Evolutionary conservation across 169 alveolate species (phyloP).

Genomic region (Cryptosporidium bovis): DNA sequence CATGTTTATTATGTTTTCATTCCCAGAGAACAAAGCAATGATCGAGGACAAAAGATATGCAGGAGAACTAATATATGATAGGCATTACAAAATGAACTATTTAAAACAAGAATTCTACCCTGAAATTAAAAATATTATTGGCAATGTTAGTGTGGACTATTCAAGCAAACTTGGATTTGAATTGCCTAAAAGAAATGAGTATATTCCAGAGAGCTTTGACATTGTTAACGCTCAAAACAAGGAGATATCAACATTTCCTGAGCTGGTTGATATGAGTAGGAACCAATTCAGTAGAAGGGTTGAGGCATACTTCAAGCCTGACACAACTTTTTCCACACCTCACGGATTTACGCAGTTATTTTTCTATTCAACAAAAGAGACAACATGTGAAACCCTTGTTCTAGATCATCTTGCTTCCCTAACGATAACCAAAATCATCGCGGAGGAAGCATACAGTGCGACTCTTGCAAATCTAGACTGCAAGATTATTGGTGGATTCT

Average conservation of each 20-base stretch:
- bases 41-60: slow-evolving; percentile 22
- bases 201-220: slow-evolving; percentile 35
- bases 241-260: not conserved
- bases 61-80: slow-evolving; percentile 43
- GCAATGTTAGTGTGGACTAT: not conserved
- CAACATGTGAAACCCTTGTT: slow-evolving; percentile 31
- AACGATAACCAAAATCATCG: slow-evolving; percentile 24
- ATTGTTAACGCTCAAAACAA: slow-evolving; percentile 26
- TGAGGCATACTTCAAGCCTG: slow-evolving; percentile 37
- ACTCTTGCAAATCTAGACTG: slow-evolving; percentile 53
- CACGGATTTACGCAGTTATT: slow-evolving; percentile 49
- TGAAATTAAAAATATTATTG: slow-evolving; percentile 33
- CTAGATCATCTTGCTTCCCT: slow-evolving; percentile 15
- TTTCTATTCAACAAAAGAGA: slow-evolving; percentile 29
- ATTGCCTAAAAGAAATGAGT: slow-evolving; percentile 42
- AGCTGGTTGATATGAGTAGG: slow-evolving; percentile 4
- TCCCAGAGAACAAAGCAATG: slow-evolving; percentile 46
- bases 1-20: slow-evolving; percentile 35
- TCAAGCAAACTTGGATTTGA: slow-evolving; percentile 28
- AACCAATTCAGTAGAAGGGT: slow-evolving; percentile 23
- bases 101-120: slow-evolving; percentile 32
- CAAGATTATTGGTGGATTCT: slow-evolving; percentile 36
- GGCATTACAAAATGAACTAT: slow-evolving; percentile 18
- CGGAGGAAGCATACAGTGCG: slow-evolving; percentile 64
- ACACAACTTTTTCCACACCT: slow-evolving; percentile 40